Percentiles rank a stretch among this genome's conserved stretches.
Evolutionary conservation across 2,329 filamentous ascomycete genomes (phyloP).

Genomic region (Thielaviopsis cerberus): DNA sequence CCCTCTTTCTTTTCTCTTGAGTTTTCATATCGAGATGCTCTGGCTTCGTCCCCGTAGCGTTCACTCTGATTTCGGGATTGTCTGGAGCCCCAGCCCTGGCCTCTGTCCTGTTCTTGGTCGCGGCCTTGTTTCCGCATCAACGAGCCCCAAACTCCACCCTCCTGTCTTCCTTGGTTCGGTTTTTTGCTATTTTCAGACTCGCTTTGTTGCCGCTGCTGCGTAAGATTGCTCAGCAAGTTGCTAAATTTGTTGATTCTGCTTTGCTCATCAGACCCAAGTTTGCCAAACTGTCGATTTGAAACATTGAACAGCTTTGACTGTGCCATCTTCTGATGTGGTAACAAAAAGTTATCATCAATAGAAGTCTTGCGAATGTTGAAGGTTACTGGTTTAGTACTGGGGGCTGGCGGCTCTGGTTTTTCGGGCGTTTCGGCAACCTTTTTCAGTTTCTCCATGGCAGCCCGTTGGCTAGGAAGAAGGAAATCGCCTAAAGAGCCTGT

Average conservation of each 20-base stretch:
- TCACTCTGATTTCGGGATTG: not conserved
- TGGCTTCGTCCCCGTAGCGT: too few species aligned
- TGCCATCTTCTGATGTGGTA: not conserved
- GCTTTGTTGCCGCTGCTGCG: slow-evolving; percentile 4
- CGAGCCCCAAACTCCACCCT: slow-evolving; percentile 5
- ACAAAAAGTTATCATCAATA: not conserved
- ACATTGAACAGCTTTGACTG: not conserved
- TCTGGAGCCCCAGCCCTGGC: not conserved
- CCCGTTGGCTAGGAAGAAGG: not conserved
- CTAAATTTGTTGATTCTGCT: slow-evolving; percentile 6
- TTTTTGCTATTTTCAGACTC: not conserved
- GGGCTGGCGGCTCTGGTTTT: not conserved
- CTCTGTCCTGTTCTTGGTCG: not conserved
- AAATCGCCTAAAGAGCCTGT: not conserved
- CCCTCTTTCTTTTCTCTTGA: not conserved
- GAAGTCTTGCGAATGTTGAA: not conserved
- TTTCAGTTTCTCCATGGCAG: not conserved
- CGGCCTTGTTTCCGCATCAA: slow-evolving; percentile 2
- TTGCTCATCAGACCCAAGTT: not conserved
- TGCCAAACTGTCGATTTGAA: not conserved
- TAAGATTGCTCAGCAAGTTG: slow-evolving; percentile 2
- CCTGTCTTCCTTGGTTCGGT: not conserved
- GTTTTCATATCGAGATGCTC: not conserved
- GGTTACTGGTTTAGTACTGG: not conserved
- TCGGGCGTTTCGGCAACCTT: not conserved